A percentile compares a stretch with the other conserved stretches of the same genome.
phyloP scores from a whole-genome alignment of 768 basidiomycete species.

The Baorangia bicolor region DNA sequence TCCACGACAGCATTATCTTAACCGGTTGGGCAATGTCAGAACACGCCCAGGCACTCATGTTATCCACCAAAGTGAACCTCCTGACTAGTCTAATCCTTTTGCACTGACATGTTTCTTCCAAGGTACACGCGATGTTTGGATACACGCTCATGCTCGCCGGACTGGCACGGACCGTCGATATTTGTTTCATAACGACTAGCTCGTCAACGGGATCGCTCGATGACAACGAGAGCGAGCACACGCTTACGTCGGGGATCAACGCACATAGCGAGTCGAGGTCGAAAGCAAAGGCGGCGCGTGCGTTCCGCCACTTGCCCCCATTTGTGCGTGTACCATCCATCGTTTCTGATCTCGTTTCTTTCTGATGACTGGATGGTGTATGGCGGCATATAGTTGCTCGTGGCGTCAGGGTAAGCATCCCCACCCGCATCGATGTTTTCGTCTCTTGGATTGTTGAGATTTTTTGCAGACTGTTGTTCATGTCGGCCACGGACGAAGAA shows the following conservation, averaged over 20 bases:
- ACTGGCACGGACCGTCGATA: constrained; percentile 72
- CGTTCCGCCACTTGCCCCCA: constrained; percentile 86
- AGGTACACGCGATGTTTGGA: constrained; percentile 88
- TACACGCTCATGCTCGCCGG: constrained; percentile 84
- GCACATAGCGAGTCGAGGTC: constrained; percentile 16
- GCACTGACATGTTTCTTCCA: background rate
- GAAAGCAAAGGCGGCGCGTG: constrained; percentile 43
- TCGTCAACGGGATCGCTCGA: constrained; percentile 29
- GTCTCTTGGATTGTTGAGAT: background rate
- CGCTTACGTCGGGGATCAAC: constrained; percentile 44
- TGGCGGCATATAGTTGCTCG: constrained; percentile 51
- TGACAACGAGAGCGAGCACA: constrained; percentile 70
- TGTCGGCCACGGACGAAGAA: constrained; percentile 94
- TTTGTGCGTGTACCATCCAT: constrained; percentile 58
- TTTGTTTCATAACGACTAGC: constrained; percentile 67
- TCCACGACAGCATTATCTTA: constrained; percentile 62
- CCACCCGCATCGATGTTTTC: background rate
- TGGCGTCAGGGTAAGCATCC: constrained; percentile 63
- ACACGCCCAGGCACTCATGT: constrained; percentile 79
- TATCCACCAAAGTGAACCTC: constrained; percentile 69
- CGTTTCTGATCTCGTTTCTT: background rate
- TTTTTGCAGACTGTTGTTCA: constrained; percentile 71
- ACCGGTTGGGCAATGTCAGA: constrained; percentile 96
- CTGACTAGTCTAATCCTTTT: background rate
- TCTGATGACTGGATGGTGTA: background rate